A percentile compares a stretch with the other conserved stretches of the same genome.
These are phyloP conservation scores for Panus rudis DNA, from an alignment of 768 basidiomycete species.

Conservation along the genomic window DNA sequence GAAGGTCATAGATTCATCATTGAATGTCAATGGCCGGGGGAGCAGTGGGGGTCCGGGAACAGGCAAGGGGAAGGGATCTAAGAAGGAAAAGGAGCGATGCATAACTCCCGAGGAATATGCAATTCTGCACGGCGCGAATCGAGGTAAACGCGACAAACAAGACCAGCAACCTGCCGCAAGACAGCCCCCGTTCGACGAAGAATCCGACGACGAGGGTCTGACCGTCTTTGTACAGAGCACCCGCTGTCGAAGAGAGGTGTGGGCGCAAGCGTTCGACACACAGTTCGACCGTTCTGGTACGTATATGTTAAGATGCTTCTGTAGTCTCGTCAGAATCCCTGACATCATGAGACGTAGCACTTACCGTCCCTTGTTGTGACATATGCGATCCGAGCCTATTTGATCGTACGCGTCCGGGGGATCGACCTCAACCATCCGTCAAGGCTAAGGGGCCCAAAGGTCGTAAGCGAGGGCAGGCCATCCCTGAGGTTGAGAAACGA, in stretches of 20 bases:
- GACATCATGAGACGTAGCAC: neutral
- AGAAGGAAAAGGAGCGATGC: slow-evolving; percentile 5
- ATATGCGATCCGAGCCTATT: slow-evolving; percentile 18
- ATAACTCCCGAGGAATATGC: slow-evolving; percentile 5
- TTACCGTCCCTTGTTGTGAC: slow-evolving; percentile 23
- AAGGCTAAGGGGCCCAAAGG: neutral
- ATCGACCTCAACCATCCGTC: neutral
- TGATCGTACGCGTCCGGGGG: slow-evolving; percentile 11
- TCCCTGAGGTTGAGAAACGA: neutral
- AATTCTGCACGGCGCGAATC: slow-evolving; percentile 5
- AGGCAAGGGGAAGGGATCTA: too few relatives aligned
- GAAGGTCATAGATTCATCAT: too few relatives aligned
- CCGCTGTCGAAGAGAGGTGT: slow-evolving; percentile 19
- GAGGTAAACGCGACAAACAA: slow-evolving; percentile 1
- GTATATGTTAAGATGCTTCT: too few relatives aligned
- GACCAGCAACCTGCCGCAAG: neutral
- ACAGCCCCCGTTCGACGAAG: slow-evolving; percentile 5
- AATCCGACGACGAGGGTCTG: slow-evolving; percentile 23
- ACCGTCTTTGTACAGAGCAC: slow-evolving; percentile 22
- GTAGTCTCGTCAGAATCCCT: too few relatives aligned
- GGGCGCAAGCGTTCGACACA: slow-evolving; percentile 13
- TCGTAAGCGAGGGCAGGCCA: neutral
- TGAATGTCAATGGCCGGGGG: too few relatives aligned
- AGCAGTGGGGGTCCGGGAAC: too few relatives aligned
- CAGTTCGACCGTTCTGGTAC: neutral